Evolutionary conservation across 257 asterid genomes (phyloP).

Genomic region (Solanum pinnatisectum): DNA sequence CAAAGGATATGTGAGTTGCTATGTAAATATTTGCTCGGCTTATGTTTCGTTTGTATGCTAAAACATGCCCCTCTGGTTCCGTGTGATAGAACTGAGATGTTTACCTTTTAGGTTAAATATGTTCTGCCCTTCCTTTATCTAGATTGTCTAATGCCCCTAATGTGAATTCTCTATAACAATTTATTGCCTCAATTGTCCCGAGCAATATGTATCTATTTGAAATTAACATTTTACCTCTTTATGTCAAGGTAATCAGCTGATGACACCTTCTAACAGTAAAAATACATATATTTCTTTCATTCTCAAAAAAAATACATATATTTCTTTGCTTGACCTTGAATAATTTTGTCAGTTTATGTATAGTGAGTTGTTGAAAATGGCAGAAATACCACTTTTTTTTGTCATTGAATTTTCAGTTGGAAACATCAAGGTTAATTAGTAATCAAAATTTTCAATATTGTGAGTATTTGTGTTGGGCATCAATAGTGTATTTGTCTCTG

Average conservation of each 20-base stretch:
- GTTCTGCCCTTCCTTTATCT: neutral
- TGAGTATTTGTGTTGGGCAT: neutral
- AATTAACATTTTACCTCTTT: neutral
- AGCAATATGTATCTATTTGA: neutral
- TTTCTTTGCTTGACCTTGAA: neutral
- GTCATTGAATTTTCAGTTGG: neutral
- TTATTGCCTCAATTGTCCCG: neutral
- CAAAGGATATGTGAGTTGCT: constrained; percentile 76
- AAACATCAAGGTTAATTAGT: neutral
- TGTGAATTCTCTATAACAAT: neutral
- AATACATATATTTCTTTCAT: neutral
- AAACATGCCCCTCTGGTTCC: neutral
- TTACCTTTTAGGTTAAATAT: neutral
- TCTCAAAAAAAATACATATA: neutral
- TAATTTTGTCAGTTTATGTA: neutral
- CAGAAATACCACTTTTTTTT: neutral
- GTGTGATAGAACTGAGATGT: neutral
- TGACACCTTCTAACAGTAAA: neutral
- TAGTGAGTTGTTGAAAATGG: neutral
- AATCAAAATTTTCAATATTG: neutral
- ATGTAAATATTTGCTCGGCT: neutral
- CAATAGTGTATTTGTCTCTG: neutral
- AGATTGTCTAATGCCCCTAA: neutral
- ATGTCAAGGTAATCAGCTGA: neutral
- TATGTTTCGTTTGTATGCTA: neutral